Percentiles rank a stretch among this genome's conserved stretches.
These are phyloP conservation scores for Scopulariopsis brevicaulis DNA, from an alignment of 2,329 filamentous ascomycete species.

Conservation along the genomic window DNA sequence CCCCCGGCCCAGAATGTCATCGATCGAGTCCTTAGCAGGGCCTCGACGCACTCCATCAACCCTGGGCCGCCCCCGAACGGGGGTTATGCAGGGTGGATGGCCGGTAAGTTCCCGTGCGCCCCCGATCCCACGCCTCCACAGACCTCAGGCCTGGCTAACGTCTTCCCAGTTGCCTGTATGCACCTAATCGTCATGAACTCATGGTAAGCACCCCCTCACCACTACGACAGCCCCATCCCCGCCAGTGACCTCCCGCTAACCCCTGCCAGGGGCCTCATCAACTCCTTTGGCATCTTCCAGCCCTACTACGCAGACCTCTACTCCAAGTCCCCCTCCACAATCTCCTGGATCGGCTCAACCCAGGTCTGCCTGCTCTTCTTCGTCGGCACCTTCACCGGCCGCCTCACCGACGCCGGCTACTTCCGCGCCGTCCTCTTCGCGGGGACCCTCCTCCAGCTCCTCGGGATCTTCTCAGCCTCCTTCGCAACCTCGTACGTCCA, in stretches of 20 bases:
- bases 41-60: slow-evolving; percentile 25
- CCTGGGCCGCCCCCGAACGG: slow-evolving; percentile 39
- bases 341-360: slow-evolving; percentile 43
- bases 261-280: slow-evolving; percentile 32
- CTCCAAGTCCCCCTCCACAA: slow-evolving; percentile 26
- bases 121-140: not conserved
- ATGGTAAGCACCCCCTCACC: slow-evolving; percentile 20
- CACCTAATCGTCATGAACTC: slow-evolving; percentile 40
- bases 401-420: slow-evolving; percentile 41
- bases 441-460: slow-evolving; percentile 27
- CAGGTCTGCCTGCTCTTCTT: slow-evolving; percentile 45
- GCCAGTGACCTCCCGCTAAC: not conserved
- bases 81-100: slow-evolving; percentile 33
- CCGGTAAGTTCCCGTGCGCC: slow-evolving; percentile 19
- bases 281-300: slow-evolving; percentile 45
- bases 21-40: slow-evolving; percentile 25
- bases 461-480: slow-evolving; percentile 35
- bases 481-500: slow-evolving; percentile 39
- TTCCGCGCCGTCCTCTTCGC: slow-evolving; percentile 28
- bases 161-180: slow-evolving; percentile 12
- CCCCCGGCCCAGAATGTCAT: slow-evolving; percentile 13
- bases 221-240: not conserved
- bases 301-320: slow-evolving; percentile 34
- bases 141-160: not conserved
- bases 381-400: slow-evolving; percentile 39